Percentiles rank a stretch among this genome's conserved stretches.
Conservation (phyloP, 1,139 yeast genomes). For the Sugiyamaella grinbergsii region DNA sequence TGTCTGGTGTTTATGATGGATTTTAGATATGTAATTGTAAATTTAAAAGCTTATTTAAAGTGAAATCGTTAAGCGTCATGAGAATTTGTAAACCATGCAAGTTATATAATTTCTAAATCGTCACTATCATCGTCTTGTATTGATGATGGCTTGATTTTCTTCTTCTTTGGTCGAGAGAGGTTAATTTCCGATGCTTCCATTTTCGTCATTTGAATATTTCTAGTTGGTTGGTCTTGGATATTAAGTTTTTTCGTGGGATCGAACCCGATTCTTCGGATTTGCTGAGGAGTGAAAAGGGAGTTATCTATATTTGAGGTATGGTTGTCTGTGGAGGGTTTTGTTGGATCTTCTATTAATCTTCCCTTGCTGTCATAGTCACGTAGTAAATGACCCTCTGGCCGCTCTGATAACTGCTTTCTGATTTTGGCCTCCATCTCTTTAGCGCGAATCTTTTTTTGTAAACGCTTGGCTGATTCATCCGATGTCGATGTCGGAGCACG, state of each 20-base stretch:
- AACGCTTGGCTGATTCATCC: constrained; percentile 11
- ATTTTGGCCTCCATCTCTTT: constrained; percentile 35
- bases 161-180: constrained; percentile 23
- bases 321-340: constrained; percentile 22
- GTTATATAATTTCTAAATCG: constrained; percentile 43
- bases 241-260: constrained; percentile 36
- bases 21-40: constrained; percentile 16
- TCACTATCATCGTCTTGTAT: constrained; percentile 34
- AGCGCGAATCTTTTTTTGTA: constrained; percentile 19
- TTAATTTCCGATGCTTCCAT: constrained; percentile 20
- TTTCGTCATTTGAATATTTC: constrained; percentile 16
- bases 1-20: constrained; percentile 25
- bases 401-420: constrained; percentile 37
- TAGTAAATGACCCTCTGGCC: constrained; percentile 37
- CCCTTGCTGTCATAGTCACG: constrained; percentile 36
- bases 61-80: too few relatives aligned
- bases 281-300: constrained; percentile 36
- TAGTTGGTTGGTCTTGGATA: not conserved
- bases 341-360: constrained; percentile 37
- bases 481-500: constrained; percentile 20
- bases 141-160: not conserved
- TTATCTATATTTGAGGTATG: constrained; percentile 20
- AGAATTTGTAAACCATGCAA: not conserved
- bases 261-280: constrained; percentile 40
- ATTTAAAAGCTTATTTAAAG: too few relatives aligned